A percentile compares a stretch with the other conserved stretches of the same genome.
phyloP scores from a whole-genome alignment of 2,329 filamentous ascomycete genomes.

The Ceratocystis alfenasii region DNA sequence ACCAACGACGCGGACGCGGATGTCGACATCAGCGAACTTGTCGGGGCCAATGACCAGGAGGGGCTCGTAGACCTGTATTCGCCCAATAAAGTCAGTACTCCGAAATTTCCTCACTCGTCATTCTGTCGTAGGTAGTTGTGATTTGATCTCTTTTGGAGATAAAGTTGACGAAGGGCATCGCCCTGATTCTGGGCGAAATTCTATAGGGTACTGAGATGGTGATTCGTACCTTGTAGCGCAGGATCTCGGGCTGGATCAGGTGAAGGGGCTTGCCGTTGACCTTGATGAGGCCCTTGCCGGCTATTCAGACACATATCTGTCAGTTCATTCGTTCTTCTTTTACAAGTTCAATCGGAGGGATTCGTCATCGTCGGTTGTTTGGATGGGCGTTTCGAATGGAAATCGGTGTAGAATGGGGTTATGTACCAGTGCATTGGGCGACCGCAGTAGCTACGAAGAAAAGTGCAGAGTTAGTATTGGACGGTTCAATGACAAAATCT shows the following conservation, averaged over 20 bases:
- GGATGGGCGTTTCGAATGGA: constrained; percentile 9
- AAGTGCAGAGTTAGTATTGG: constrained; percentile 5
- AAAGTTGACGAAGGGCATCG: not conserved
- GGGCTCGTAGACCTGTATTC: constrained; percentile 80
- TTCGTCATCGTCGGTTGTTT: constrained; percentile 12
- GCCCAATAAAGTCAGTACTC: constrained; percentile 12
- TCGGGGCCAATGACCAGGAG: constrained; percentile 93
- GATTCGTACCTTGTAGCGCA: constrained; percentile 79
- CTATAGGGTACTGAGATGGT: not conserved
- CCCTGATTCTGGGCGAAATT: not conserved
- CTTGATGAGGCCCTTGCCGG: constrained; percentile 70
- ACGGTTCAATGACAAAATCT: not conserved
- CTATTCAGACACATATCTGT: constrained; percentile 25
- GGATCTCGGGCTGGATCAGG: constrained; percentile 89
- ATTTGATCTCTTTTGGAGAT: not conserved
- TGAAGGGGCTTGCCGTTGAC: constrained; percentile 94
- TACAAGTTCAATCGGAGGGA: not conserved
- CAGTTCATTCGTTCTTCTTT: constrained; percentile 9
- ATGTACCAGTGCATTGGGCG: constrained; percentile 69
- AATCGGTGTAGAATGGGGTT: constrained; percentile 14
- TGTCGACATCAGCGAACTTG: constrained; percentile 94
- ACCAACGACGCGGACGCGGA: constrained; percentile 89
- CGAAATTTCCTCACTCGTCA: not conserved
- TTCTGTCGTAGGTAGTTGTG: not conserved
- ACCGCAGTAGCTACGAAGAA: constrained; percentile 52